Conservation (phyloP, 495 filamentous ascomycete species). For the Lasiosphaeria hispida region DNA sequence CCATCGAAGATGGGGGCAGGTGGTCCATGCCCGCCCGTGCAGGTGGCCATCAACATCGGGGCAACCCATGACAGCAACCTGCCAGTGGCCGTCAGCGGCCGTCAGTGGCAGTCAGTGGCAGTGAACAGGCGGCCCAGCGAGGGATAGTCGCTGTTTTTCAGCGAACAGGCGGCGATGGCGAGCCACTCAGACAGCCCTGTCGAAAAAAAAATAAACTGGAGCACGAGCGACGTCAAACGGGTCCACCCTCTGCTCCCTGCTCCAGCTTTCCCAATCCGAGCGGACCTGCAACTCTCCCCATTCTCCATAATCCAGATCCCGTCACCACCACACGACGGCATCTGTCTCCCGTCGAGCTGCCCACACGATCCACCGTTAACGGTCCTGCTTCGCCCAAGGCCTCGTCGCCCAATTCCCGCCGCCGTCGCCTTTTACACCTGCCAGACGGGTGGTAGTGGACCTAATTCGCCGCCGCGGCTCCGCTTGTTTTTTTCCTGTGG, state of each 20-base stretch:
- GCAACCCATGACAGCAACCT: too few species aligned
- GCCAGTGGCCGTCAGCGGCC: too few species aligned
- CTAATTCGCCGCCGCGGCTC: constrained; percentile 21
- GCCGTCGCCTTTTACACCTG: constrained; percentile 13
- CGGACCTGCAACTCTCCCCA: not conserved
- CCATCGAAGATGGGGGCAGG: too few species aligned
- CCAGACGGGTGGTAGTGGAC: constrained; percentile 15
- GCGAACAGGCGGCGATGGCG: constrained; percentile 3
- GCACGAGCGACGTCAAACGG: not conserved
- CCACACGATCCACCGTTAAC: not conserved
- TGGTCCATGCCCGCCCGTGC: too few species aligned
- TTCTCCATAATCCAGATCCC: constrained; percentile 3
- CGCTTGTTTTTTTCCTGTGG: constrained; percentile 10
- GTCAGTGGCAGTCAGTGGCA: too few species aligned
- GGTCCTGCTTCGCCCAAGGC: constrained; percentile 14
- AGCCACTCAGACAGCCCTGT: constrained; percentile 8
- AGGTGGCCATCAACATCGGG: too few species aligned
- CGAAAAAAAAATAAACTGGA: not conserved
- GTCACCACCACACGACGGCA: constrained; percentile 2
- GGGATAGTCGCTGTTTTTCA: not conserved
- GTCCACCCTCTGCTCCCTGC: not conserved
- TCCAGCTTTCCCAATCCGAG: constrained; percentile 4
- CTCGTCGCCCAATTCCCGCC: constrained; percentile 15
- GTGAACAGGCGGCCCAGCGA: too few species aligned
- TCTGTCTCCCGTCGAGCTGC: not conserved